These are phyloP conservation scores for Aspergillus sclerotialis DNA, from an alignment of 2,329 filamentous ascomycete genomes.

Conservation along the genomic window DNA sequence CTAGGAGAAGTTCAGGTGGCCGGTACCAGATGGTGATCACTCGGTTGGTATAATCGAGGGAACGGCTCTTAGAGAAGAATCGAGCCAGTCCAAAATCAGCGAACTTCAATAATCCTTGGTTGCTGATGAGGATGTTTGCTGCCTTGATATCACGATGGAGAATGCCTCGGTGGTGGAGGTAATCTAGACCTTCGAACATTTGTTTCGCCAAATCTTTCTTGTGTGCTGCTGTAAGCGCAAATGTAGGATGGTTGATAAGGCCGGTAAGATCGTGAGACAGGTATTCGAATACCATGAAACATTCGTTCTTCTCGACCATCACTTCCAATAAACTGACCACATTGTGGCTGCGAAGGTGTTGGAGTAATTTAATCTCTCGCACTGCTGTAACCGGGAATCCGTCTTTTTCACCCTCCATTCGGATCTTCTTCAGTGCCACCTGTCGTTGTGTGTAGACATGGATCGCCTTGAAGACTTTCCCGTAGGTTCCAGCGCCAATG, in stretches of 20 bases:
- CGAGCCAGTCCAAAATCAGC: slow-evolving; percentile 94
- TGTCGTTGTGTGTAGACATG: slow-evolving; percentile 69
- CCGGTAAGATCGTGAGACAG: slow-evolving; percentile 93
- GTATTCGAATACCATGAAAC: slow-evolving; percentile 99
- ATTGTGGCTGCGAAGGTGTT: slow-evolving; percentile 84
- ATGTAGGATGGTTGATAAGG: slow-evolving; percentile 87
- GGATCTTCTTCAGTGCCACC: slow-evolving; percentile 93
- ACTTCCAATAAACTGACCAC: slow-evolving; percentile 87
- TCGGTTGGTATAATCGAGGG: slow-evolving; percentile 94
- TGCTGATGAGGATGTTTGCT: slow-evolving; percentile 92
- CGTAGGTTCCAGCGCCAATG: slow-evolving; percentile 90
- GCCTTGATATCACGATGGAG: slow-evolving; percentile 97
- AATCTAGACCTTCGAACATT: slow-evolving; percentile 88
- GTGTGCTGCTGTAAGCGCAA: slow-evolving; percentile 74
- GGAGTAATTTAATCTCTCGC: slow-evolving; percentile 92
- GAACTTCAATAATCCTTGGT: slow-evolving; percentile 78
- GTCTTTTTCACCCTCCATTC: slow-evolving; percentile 99
- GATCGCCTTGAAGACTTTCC: slow-evolving; percentile 88
- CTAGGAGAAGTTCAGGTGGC: slow-evolving; percentile 80
- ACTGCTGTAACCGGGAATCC: slow-evolving; percentile 96
- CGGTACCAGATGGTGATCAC: slow-evolving; percentile 99
- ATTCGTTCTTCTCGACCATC: slow-evolving; percentile 98
- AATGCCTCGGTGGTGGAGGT: slow-evolving; percentile 87
- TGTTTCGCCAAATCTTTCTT: slow-evolving; percentile 92
- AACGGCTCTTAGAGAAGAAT: slow-evolving; percentile 88